phyloP scores from a whole-genome alignment of 2,329 filamentous ascomycete genomes.

The Didymella pomorum region DNA sequence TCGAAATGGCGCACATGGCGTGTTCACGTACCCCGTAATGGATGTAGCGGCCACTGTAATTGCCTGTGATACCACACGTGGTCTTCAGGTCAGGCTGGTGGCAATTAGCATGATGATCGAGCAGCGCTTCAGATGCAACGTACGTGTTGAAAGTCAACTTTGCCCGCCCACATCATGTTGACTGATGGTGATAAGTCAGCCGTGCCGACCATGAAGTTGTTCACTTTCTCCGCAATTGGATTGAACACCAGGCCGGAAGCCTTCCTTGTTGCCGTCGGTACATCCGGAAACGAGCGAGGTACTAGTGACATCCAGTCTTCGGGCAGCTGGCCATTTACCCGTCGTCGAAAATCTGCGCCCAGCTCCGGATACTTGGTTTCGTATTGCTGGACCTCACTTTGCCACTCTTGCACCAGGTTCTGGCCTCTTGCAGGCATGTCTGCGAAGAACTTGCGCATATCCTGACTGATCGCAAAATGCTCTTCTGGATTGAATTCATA shows the following conservation, averaged over 20 bases:
- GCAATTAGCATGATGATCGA: constrained; percentile 19
- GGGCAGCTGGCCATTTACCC: constrained; percentile 59
- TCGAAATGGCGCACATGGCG: no score
- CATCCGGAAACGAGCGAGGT: constrained; percentile 58
- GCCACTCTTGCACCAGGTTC: constrained; percentile 59
- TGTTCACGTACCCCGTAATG: no score
- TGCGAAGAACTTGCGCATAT: constrained; percentile 62
- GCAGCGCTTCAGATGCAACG: constrained; percentile 20
- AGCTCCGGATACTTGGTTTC: constrained; percentile 58
- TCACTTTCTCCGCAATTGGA: constrained; percentile 77
- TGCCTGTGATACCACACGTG: no score
- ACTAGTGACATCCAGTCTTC: constrained; percentile 60
- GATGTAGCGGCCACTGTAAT: no score
- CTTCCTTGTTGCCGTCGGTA: constrained; percentile 60
- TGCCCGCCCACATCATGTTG: constrained; percentile 62
- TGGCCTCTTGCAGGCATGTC: constrained; percentile 59
- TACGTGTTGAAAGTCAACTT: constrained; percentile 61
- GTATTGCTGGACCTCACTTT: constrained; percentile 56
- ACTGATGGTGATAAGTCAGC: constrained; percentile 63
- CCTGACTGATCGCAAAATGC: constrained; percentile 56
- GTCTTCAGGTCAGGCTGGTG: constrained; percentile 39
- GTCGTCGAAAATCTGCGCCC: constrained; percentile 57
- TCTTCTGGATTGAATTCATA: constrained; percentile 60
- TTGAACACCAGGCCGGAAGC: constrained; percentile 62
- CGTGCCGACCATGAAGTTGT: constrained; percentile 84